Conservation (phyloP, 495 filamentous ascomycete genomes). For the Pyrenula aspistea region DNA sequence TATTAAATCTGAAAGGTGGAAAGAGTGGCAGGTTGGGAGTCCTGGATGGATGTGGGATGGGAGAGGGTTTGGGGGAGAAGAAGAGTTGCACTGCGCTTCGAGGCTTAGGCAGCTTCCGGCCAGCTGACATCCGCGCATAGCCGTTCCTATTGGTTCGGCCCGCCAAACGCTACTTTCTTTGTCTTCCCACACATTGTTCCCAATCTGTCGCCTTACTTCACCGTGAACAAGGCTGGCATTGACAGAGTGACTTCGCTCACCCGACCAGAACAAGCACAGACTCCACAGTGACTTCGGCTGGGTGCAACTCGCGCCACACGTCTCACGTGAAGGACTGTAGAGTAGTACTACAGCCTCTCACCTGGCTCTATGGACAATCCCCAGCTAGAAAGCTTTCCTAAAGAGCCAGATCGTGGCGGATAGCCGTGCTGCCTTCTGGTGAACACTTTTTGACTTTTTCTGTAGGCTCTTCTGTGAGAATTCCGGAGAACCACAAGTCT, state of each 20-base stretch:
- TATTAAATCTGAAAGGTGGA: background rate
- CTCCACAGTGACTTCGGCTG: too few relatives aligned
- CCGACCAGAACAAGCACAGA: too few relatives aligned
- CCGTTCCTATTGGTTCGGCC: background rate
- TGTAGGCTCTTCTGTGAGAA: too few relatives aligned
- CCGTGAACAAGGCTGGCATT: background rate
- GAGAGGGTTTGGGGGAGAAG: background rate
- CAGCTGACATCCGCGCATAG: background rate
- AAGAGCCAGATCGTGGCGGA: background rate
- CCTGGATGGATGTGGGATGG: background rate
- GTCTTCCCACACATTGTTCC: background rate
- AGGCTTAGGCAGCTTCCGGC: background rate
- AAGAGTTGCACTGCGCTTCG: background rate
- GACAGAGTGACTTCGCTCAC: too few relatives aligned
- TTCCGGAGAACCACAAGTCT: too few relatives aligned
- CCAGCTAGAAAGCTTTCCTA: background rate
- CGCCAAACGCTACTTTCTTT: background rate
- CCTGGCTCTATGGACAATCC: background rate
- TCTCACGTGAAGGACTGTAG: background rate
- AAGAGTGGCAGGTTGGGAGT: background rate
- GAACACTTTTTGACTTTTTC: too few relatives aligned
- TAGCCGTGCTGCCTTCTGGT: too few relatives aligned
- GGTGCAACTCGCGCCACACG: too few relatives aligned
- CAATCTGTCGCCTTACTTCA: background rate
- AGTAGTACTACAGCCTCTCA: background rate